These are phyloP conservation scores for Usnea hakonensis DNA, from an alignment of 495 filamentous ascomycete genomes.

Conservation along the genomic window DNA sequence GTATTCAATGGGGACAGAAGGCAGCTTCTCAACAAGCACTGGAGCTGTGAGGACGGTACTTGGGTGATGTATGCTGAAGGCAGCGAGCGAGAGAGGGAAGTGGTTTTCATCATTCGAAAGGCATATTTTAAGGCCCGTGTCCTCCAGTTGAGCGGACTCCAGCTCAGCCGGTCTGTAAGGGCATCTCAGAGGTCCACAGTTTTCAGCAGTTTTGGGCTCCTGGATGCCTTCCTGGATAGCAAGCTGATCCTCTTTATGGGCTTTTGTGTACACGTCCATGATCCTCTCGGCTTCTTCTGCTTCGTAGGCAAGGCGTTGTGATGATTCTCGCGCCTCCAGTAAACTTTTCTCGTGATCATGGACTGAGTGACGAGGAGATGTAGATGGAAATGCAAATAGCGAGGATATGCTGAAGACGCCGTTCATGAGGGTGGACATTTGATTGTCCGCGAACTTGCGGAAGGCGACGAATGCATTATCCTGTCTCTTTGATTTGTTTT, in stretches of 20 bases:
- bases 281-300: constrained; percentile 11
- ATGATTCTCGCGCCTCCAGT: constrained; percentile 11
- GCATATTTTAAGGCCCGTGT: neutral
- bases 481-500: neutral
- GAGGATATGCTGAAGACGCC: constrained; percentile 44
- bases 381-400: constrained; percentile 26
- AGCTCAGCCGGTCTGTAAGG: constrained; percentile 15
- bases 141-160: neutral
- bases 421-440: constrained; percentile 48
- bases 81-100: neutral
- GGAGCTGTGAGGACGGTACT: neutral
- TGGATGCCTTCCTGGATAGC: neutral
- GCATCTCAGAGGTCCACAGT: constrained; percentile 2
- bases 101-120: neutral
- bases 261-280: constrained; percentile 12
- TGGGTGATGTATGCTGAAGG: neutral
- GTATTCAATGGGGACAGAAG: constrained; percentile 33
- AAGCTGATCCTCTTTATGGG: constrained; percentile 1
- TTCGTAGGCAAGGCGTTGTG: constrained; percentile 7
- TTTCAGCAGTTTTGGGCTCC: neutral
- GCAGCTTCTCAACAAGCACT: neutral
- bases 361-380: constrained; percentile 8
- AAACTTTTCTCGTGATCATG: constrained; percentile 13
- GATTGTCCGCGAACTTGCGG: constrained; percentile 52
- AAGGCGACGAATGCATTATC: constrained; percentile 46